Evolutionary conservation across 1,284 basidiomycete species (phyloP).

Genomic region (Puccinia hordei): DNA sequence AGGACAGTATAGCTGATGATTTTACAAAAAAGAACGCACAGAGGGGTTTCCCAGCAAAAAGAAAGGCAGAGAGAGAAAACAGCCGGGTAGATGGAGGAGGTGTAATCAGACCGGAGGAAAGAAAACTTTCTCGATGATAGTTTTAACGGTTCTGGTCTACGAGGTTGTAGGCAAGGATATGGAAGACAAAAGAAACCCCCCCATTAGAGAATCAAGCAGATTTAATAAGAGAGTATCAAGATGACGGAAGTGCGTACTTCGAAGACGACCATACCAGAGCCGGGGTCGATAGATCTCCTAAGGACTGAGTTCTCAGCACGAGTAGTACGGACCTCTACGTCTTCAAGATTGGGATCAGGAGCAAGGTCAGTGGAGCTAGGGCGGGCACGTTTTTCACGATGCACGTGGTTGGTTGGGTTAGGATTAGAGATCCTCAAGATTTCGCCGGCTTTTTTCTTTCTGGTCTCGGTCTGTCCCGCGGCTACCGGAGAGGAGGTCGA

Average conservation of each 20-base stretch:
- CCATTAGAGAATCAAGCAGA: neutral
- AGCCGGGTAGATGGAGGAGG: neutral
- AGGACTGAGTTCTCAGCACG: conserved; percentile 29
- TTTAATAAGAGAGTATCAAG: neutral
- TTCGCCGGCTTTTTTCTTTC: neutral
- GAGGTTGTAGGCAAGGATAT: neutral
- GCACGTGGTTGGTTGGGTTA: neutral
- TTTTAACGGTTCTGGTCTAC: conserved; percentile 34
- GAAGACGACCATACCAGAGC: conserved; percentile 2
- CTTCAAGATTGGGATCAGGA: neutral
- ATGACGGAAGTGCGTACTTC: neutral
- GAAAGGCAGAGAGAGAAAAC: neutral
- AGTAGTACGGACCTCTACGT: conserved; percentile 37
- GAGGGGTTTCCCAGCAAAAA: too few relatives aligned
- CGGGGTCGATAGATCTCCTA: neutral
- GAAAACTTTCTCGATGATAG: conserved; percentile 39
- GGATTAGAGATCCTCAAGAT: conserved; percentile 19
- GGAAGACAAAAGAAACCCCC: neutral
- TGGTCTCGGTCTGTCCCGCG: too few relatives aligned
- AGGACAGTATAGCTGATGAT: too few relatives aligned
- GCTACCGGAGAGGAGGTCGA: too few relatives aligned
- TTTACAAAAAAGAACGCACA: too few relatives aligned
- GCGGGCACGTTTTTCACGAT: neutral
- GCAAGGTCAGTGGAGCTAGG: neutral
- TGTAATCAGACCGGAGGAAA: neutral